Evolutionary conservation across 306 rosid species (phyloP).

Genomic region (Mimosa pudica): DNA sequence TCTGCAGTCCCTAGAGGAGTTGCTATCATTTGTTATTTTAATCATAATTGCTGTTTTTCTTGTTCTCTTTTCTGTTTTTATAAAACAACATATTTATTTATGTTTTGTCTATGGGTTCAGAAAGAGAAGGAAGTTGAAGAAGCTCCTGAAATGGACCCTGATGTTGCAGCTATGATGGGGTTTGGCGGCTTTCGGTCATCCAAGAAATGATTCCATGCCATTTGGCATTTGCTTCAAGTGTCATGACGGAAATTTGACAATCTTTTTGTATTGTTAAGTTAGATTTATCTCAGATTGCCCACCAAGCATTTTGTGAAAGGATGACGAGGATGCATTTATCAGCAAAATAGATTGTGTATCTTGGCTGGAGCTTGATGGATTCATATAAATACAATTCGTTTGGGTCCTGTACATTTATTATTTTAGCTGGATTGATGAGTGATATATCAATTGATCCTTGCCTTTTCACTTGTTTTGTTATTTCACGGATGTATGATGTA

Average conservation of each 20-base stretch:
- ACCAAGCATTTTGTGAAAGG: conserved; percentile 18
- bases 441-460: conserved; percentile 24
- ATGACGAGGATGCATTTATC: conserved; percentile 1
- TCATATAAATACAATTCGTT: conserved; percentile 21
- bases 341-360: neutral
- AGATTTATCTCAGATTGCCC: conserved; percentile 25
- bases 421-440: conserved; percentile 35
- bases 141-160: conserved; percentile 82
- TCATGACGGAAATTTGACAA: conserved; percentile 29
- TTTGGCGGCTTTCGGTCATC: conserved; percentile 91
- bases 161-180: conserved; percentile 97
- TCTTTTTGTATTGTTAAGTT: conserved; percentile 33
- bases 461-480: conserved; percentile 1
- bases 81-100: conserved; percentile 3
- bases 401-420: conserved; percentile 41
- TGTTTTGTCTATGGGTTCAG: conserved; percentile 46
- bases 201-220: conserved; percentile 56
- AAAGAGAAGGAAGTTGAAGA: conserved; percentile 81
- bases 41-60: too few relatives aligned
- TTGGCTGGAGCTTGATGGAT: conserved; percentile 14
- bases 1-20: neutral
- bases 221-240: neutral
- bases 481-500: neutral
- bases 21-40: neutral
- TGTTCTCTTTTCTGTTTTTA: neutral